Evolutionary conservation across 108 stramenopile genomes (phyloP), one percentile per base, ranked within the genome.

Genomic region (Nannochloropsis salina): DNA sequence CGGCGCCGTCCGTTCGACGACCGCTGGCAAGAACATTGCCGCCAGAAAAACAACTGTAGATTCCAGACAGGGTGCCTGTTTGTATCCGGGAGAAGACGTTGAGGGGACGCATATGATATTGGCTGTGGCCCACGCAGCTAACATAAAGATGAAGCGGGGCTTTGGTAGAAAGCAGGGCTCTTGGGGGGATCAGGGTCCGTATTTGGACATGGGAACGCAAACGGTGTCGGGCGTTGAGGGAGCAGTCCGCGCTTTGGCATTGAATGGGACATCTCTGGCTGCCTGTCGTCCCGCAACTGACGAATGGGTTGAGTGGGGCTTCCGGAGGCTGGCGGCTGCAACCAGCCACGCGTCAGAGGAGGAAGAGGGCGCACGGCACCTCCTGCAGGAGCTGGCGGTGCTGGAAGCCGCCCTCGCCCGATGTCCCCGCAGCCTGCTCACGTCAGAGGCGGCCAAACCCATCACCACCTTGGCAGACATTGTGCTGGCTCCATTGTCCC

Each of bases 371-470:
- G 61, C 20, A 4, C 61, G 20, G 61, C 61, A n/a, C n/a, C n/a
- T 74, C 20, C n/a, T 74, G 61, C 61, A 74, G 61, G 61, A 74
- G 61, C 15, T 74, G 61, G 8, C 61, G 3, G 61, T 74, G 61
- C 6, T 74, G 4, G 61, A 74, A n/a, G 61, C 20, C 15, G 61
- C 61, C 15, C n/a, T 74, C 20, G n/a, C 8, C 6, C 15, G n/a
- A n/a, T n/a, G n/a, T 74, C 61, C 61, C n/a, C 15, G 61, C 61
- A 74, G 61, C 61, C n/a, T 74, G 61, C 61, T 74, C n/a, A n/a
- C 8, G 1, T n/a, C 20, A 15, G 4, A 8, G 15, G 8, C 20
- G 20, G 61, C 20, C 61, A 74, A 6, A n/a, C 15, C 20, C n/a
- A 74, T 3, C n/a, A n/a, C 15, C 61, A 74, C 61, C 20, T n/a